Evolutionary conservation across 306 rosid genomes (phyloP), one percentile per base, ranked within the genome.

Genomic region (Pyrus bretschneideri): DNA sequence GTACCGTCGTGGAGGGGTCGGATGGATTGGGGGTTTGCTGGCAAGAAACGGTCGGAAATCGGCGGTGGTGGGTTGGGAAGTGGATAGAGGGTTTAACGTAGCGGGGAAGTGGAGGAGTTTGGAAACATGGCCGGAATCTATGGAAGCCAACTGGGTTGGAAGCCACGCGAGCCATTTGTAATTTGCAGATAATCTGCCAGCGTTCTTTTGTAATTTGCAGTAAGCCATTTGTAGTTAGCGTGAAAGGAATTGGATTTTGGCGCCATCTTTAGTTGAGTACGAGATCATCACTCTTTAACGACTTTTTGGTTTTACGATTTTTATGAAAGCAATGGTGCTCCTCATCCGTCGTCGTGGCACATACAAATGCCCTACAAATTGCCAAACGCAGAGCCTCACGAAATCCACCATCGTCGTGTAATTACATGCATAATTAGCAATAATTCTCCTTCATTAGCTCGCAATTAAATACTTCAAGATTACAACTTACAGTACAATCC

Each of bases 111-210:
- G 70, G 87, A 79, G 80, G 73, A 29, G 78, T 68, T 44, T 52
- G 90, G 40, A 86, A 65, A 59, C 63, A 70, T 75, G 96, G 89
- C 54, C 83, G 92, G 80, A 87, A 80, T 69, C 90, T 86, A 70
- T 88, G 91, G 82, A 91, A 85, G 23, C 76, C 77, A 63, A 92
- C 74, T 64, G 93, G 85, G 70, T 85, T 84, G 12, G 94, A 73
- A 71, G 91, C 91, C 76, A 90, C 35, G 33, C 90, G 91, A 86
- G 90, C 89, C 98, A 91, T 93, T 76, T 70, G 78, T 29, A 74
- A 91, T 93, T 76, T 70, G 70, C 60, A 74, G 70, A 11, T 44
- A 40, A 38, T 40, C 44, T 31, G 33, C 33, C 33, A 31, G 4
- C 33, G 33, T 31, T 31, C 33, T 31, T 31, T 4, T 31, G 33